A percentile compares a stretch with the other conserved stretches of the same genome.
Conservation (phyloP, 768 basidiomycete genomes). For the Vararia minispora region DNA sequence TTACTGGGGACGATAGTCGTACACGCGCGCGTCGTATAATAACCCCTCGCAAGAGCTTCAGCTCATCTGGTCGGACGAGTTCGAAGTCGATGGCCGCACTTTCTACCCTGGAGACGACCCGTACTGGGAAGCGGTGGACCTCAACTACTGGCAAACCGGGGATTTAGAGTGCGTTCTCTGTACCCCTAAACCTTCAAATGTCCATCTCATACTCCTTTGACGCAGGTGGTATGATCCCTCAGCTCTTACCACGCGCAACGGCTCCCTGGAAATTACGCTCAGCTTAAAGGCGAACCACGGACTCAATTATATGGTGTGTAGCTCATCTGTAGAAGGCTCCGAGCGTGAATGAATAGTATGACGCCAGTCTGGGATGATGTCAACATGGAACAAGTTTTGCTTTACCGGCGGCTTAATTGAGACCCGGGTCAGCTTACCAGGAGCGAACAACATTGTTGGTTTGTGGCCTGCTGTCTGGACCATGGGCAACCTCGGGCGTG, state of each 20-base stretch:
- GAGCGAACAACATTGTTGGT: constrained; percentile 44
- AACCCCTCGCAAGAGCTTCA: constrained; percentile 42
- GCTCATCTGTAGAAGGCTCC: not conserved
- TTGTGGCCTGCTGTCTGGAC: constrained; percentile 76
- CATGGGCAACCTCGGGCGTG: constrained; percentile 75
- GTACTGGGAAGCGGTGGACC: constrained; percentile 77
- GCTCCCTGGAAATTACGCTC: constrained; percentile 68
- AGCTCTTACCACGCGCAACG: constrained; percentile 62
- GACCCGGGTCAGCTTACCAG: constrained; percentile 53
- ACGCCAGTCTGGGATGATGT: constrained; percentile 29
- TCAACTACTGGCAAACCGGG: constrained; percentile 67
- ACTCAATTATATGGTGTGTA: constrained; percentile 47
- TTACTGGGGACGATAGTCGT: no score
- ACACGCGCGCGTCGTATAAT: constrained; percentile 39
- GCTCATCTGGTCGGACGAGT: constrained; percentile 85
- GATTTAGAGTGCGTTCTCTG: not conserved
- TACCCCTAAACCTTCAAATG: not conserved
- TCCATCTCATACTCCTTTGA: constrained; percentile 38
- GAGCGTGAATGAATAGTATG: not conserved
- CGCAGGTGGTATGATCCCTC: constrained; percentile 91
- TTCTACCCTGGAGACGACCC: constrained; percentile 83
- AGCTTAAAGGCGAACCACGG: constrained; percentile 54
- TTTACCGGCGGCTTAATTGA: constrained; percentile 81
- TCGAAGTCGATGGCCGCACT: constrained; percentile 65
- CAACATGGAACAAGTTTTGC: constrained; percentile 83